phyloP scores from a whole-genome alignment of 1,139 yeast species.

The Yamadazyma taylorii region DNA sequence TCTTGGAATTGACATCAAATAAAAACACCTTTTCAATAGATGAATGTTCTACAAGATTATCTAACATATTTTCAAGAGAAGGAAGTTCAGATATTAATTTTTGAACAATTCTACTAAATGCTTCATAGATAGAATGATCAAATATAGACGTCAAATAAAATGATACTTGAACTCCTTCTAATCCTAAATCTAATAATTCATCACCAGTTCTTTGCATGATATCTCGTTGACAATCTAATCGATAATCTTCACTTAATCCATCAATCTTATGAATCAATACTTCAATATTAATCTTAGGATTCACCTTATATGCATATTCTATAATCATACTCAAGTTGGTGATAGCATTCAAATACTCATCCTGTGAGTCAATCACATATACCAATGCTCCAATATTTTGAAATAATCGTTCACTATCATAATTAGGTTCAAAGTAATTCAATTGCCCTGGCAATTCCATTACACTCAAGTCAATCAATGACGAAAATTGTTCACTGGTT shows the following conservation, averaged over 20 bases:
- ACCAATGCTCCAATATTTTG: constrained; percentile 89
- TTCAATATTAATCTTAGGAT: constrained; percentile 85
- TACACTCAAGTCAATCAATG: constrained; percentile 84
- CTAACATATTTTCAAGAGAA: constrained; percentile 82
- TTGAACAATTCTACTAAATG: constrained; percentile 89
- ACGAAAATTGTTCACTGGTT: constrained; percentile 71
- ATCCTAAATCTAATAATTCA: constrained; percentile 82
- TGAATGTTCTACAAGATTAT: constrained; percentile 83
- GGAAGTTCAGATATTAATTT: constrained; percentile 88
- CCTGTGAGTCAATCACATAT: constrained; percentile 92
- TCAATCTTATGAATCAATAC: constrained; percentile 94
- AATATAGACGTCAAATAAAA: constrained; percentile 91
- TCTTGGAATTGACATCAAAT: constrained; percentile 90
- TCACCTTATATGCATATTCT: constrained; percentile 82
- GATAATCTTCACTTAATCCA: constrained; percentile 89
- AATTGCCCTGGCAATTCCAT: constrained; percentile 96
- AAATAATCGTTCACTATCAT: constrained; percentile 76
- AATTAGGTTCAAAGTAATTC: constrained; percentile 81
- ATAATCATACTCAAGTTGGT: constrained; percentile 87
- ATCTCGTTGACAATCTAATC: constrained; percentile 92
- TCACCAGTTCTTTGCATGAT: constrained; percentile 96
- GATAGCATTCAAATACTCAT: constrained; percentile 88
- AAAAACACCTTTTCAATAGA: constrained; percentile 90
- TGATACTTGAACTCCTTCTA: constrained; percentile 88
- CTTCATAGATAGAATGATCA: constrained; percentile 95